Evolutionary conservation across 106 monocot species (phyloP), one percentile per base, ranked within the genome.

Genomic region (Iris macrosiphon): DNA sequence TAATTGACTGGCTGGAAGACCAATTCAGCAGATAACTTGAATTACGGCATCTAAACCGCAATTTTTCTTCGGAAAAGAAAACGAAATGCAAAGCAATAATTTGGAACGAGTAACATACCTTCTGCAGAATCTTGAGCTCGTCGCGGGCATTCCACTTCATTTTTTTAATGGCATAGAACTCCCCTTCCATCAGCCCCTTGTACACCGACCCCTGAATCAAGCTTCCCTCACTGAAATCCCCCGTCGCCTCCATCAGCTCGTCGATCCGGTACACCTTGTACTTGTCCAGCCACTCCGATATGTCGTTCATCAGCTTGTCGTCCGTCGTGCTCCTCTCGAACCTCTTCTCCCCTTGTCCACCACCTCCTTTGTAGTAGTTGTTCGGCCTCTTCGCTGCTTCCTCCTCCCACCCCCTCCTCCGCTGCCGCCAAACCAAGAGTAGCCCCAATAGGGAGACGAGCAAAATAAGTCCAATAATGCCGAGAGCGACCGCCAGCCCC

Each of bases 131-230:
- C 49, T 82, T 82, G 63, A 92, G 79, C 75, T 92, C 92, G 6
- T 82, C 73, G 7, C 39, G 34, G 23, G 92, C 92, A 52, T 92
- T 82, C 92, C 92, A 92, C 68, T 82, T 92, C 92, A 92, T 92
- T 76, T 65, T 79, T 68, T 92, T 92, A 50, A 86, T 59, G 13
- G 86, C 92, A 31, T 64, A 79, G 12, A 70, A 61, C 69, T 79
- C 75, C 0, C 74, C 79, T 15, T 74, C 62, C 14, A 86, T 55
- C 15, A 18, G 26, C 1, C 73, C 82, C 40, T 68, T 82, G 57
- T 86, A 92, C 20, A 92, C 92, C 22, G 82, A 62, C 17, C 92
- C 92, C 29, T 74, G 27, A 28, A 92, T 76, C 41, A 79, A 16
- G 20, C 56, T 22, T 32, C 59, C 65, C 2, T 20, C 6, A 29